phyloP scores from a whole-genome alignment of 208 protist species.

The Leishmania martiniquensis region DNA sequence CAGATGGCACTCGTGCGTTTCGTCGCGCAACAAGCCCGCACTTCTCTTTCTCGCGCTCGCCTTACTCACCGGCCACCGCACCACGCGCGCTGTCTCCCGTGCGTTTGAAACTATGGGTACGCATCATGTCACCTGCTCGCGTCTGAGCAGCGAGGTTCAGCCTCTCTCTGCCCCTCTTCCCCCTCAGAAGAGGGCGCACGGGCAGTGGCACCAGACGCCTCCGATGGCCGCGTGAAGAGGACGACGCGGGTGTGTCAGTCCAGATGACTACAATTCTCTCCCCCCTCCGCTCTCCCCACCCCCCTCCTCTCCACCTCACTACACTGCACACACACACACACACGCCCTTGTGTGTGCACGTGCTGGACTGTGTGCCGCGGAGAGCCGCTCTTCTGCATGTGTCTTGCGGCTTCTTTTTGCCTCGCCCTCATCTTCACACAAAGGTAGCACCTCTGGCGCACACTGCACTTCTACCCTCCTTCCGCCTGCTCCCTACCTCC shows the following conservation, averaged over 20 bases:
- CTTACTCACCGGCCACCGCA: neutral
- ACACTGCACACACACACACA: neutral
- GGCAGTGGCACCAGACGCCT: neutral
- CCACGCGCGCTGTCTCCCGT: neutral
- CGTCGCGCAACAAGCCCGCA: neutral
- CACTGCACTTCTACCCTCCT: neutral
- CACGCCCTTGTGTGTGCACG: slow-evolving; percentile 9
- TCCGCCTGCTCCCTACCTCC: neutral
- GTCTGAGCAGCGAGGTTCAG: neutral
- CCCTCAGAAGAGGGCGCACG: neutral
- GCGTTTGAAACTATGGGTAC: slow-evolving; percentile 3
- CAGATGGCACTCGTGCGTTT: neutral
- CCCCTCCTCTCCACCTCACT: neutral
- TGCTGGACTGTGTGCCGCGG: neutral
- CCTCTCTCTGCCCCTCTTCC: neutral
- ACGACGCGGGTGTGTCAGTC: neutral
- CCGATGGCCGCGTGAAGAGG: neutral
- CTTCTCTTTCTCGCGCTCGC: neutral
- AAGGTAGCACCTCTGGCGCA: neutral
- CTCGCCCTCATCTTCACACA: neutral
- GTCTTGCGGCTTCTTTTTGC: neutral
- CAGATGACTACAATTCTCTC: neutral
- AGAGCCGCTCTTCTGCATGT: neutral
- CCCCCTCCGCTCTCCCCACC: neutral
- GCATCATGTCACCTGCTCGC: neutral